Percentiles rank a stretch among this genome's conserved stretches.
These are phyloP conservation scores for Manihot esculenta DNA, from an alignment of 441 rosid genomes.

Conservation along the genomic window DNA sequence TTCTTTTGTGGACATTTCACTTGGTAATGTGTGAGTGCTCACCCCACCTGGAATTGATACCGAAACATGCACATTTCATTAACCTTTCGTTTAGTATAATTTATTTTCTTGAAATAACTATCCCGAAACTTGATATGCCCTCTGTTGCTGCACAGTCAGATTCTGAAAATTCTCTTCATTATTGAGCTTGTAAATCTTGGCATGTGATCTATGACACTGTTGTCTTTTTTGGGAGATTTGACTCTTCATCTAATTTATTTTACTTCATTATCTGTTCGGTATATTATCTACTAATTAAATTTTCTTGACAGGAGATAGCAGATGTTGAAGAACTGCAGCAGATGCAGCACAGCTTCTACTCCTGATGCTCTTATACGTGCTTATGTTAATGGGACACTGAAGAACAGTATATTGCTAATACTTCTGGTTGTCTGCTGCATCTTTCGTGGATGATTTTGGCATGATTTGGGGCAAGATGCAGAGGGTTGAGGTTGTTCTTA, in stretches of 20 bases:
- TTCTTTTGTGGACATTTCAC: neutral
- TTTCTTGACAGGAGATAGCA: constrained; percentile 20
- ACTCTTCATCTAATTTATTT: neutral
- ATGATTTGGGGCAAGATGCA: constrained; percentile 11
- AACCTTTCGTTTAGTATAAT: too few relatives aligned
- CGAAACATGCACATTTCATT: neutral
- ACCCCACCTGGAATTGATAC: too few relatives aligned
- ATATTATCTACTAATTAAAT: neutral
- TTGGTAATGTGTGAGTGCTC: too few relatives aligned
- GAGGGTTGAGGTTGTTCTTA: constrained; percentile 10
- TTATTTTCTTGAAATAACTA: neutral
- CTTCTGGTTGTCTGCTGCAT: constrained; percentile 15
- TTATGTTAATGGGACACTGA: constrained; percentile 4
- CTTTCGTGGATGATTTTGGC: constrained; percentile 4
- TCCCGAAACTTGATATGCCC: neutral
- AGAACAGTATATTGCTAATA: constrained; percentile 23
- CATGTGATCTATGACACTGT: neutral
- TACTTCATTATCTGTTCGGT: neutral
- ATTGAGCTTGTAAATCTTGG: neutral
- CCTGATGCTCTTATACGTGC: neutral
- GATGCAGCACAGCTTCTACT: constrained; percentile 2
- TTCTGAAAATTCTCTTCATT: neutral
- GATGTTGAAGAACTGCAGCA: constrained; percentile 5
- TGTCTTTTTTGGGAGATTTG: neutral
- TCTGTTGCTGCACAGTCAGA: neutral